These are phyloP conservation scores for Incumbomyces lentus DNA, from an alignment of 2,329 filamentous ascomycete species.

Conservation along the genomic window DNA sequence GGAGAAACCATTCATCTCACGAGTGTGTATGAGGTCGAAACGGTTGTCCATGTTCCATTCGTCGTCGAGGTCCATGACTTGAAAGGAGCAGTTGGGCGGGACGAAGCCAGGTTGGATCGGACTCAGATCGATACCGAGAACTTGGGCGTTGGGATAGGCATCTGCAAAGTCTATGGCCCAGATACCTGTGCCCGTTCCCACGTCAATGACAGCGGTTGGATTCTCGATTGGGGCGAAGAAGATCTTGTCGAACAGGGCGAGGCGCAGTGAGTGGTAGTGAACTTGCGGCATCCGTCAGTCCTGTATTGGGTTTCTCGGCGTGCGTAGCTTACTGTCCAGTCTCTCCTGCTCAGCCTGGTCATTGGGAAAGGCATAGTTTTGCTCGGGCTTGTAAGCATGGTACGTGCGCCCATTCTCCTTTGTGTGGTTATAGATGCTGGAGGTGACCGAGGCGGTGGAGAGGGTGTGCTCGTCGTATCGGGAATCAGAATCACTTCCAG, in stretches of 20 bases:
- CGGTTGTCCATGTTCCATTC: slow-evolving; percentile 44
- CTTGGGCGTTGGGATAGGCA: slow-evolving; percentile 25
- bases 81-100: slow-evolving; percentile 45
- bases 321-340: background rate
- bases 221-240: slow-evolving; percentile 7
- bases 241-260: slow-evolving; percentile 5
- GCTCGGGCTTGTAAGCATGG: slow-evolving; percentile 20
- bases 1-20: slow-evolving; percentile 8
- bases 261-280: slow-evolving; percentile 8
- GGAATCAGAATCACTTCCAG: background rate
- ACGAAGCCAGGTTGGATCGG: slow-evolving; percentile 32
- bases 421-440: background rate
- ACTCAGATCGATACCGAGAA: slow-evolving; percentile 30
- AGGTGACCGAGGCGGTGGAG: background rate
- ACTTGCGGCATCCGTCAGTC: slow-evolving; percentile 7
- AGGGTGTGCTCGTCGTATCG: no score
- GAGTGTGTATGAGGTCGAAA: slow-evolving; percentile 45
- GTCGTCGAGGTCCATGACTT: slow-evolving; percentile 48
- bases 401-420: background rate
- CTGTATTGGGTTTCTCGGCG: background rate
- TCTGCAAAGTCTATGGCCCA: slow-evolving; percentile 35
- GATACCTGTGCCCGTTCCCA: slow-evolving; percentile 32
- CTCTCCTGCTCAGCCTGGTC: slow-evolving; percentile 28
- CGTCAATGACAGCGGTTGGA: slow-evolving; percentile 25
- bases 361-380: slow-evolving; percentile 32